Base-by-base conservation (phyloP, 176 grass and related monocot species). In the Oryza punctata region DNA sequence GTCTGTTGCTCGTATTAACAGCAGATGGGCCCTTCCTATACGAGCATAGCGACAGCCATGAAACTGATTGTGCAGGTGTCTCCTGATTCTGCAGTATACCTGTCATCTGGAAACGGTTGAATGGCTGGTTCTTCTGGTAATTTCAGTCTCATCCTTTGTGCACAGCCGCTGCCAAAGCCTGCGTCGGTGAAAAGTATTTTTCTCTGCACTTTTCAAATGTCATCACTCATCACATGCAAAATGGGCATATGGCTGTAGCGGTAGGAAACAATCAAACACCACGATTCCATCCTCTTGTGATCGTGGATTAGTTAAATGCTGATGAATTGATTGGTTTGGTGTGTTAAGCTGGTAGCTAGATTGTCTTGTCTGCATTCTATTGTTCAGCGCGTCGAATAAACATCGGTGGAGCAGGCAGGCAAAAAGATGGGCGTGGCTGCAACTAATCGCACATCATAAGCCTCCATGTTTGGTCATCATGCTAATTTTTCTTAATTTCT, bases 1-100 rank as follows among this genome's bases (percentile, higher is more conserved):
- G 38, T 69, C 27, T 72, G 57, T 23, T 66, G 65, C 32, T 12
- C 27, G 27, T 49, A 82, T 25, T 73, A 29, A 72, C 78, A 77
- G 50, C 67, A 60, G 76, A 46, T 40, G 78, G 29, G 47, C 64
- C 82, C 81, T 74, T 69, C 8, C 32, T 43, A 81, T 23, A 25
- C 21, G 52, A 54, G 49, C 16, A 54, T 54, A 6, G 16, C 54
- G 6, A 46, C 52, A 64, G 70, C 57, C 57, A 67, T 41, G 13
- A 71, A 71, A 77, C 66, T 82, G 72, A 80, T 70, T 54, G 67
- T 77, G 87, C 19, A 67, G 83, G 72, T n/a, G 52, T n/a, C 52
- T 45, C 57, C 60, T 83, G 16, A 25, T 64, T 27, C 3, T 24
- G 71, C 85, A 65, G 77, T 76, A 57, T 19, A 21, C 19, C 3